Conservation (phyloP, 148 eudicot species). For the Rhododendron simsii region DNA sequence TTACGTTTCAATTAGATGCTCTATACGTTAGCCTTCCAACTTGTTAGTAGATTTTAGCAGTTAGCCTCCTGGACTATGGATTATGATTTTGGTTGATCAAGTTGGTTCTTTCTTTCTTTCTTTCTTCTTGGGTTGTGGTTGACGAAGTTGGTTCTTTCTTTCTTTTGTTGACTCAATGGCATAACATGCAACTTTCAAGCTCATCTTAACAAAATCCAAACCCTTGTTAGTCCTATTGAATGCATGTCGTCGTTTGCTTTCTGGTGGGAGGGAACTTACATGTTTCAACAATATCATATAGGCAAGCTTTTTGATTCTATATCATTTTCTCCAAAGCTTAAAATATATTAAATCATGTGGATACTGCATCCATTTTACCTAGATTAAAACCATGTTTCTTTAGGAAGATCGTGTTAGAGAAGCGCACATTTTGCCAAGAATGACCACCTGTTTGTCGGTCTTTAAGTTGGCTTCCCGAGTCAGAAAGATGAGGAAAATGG, state of each 20-base stretch:
- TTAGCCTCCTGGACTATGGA: background rate
- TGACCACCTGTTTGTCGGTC: background rate
- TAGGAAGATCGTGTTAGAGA: background rate
- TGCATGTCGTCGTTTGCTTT: background rate
- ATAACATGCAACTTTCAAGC: background rate
- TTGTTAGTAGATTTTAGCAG: background rate
- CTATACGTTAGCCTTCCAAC: background rate
- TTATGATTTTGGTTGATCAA: background rate
- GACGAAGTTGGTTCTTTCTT: no score
- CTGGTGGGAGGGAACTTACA: background rate
- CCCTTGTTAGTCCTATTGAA: background rate
- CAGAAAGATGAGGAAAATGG: background rate
- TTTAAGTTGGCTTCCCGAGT: background rate
- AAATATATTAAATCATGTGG: background rate
- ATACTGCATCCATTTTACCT: background rate
- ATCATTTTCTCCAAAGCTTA: background rate
- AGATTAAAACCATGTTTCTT: background rate
- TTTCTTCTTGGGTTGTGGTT: no score
- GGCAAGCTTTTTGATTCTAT: background rate
- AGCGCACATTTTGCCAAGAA: background rate
- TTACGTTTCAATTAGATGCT: no score
- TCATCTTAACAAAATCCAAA: background rate
- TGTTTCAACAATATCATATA: background rate
- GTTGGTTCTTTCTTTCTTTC: background rate
- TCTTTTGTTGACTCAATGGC: background rate